A percentile compares a stretch with the other conserved stretches of the same genome.
phyloP scores from a whole-genome alignment of 2,329 filamentous ascomycete genomes.

The Sarocladiaceae sp. region DNA sequence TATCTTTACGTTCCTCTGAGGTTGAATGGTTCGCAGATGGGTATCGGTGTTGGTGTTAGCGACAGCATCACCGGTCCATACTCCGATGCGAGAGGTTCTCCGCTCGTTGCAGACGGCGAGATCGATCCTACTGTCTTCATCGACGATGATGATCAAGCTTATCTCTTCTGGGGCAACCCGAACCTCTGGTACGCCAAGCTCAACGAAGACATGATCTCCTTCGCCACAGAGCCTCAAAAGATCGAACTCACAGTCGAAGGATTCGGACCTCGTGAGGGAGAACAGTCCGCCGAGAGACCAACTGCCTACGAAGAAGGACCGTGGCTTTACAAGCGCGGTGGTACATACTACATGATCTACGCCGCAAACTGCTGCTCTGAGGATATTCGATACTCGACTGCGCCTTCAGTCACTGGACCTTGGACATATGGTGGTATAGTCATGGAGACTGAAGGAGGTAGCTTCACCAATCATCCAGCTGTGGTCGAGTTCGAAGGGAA shows the following conservation, averaged over 20 bases:
- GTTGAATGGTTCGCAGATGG: constrained; percentile 16
- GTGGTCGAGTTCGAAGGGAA: constrained; percentile 22
- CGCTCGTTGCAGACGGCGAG: constrained; percentile 23
- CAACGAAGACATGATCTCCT: constrained; percentile 31
- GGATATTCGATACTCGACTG: constrained; percentile 24
- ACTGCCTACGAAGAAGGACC: constrained; percentile 23
- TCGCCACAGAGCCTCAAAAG: constrained; percentile 18
- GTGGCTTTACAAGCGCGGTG: constrained; percentile 25
- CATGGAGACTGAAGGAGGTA: constrained; percentile 21
- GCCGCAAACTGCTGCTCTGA: constrained; percentile 23
- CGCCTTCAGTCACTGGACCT: constrained; percentile 19
- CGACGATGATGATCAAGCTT: constrained; percentile 31
- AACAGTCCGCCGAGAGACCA: constrained; percentile 13
- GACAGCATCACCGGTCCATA: constrained; percentile 24
- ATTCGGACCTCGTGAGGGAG: constrained; percentile 14
- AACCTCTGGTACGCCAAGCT: constrained; percentile 26
- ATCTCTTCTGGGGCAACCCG: constrained; percentile 31
- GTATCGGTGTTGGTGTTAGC: constrained; percentile 23
- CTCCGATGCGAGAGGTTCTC: constrained; percentile 21
- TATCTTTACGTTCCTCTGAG: constrained; percentile 26
- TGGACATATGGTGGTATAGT: constrained; percentile 24
- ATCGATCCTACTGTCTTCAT: constrained; percentile 30
- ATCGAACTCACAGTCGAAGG: constrained; percentile 16
- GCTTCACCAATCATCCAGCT: constrained; percentile 25
- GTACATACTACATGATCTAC: constrained; percentile 24